Base-by-base conservation (phyloP, 1,284 basidiomycete species). In the Ceratobasidium sp. region DNA sequence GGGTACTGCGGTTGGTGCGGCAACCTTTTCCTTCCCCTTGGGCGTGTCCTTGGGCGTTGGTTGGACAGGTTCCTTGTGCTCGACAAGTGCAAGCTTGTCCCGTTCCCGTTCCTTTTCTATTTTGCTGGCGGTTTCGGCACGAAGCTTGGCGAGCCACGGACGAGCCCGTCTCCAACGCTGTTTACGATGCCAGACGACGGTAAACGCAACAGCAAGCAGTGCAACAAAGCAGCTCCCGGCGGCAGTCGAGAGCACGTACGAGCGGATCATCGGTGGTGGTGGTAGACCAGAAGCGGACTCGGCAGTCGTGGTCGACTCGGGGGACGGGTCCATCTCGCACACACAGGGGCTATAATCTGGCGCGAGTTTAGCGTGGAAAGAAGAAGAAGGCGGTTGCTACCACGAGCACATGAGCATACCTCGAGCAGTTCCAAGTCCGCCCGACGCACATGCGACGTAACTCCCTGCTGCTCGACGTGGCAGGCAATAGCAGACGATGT, bases 391-490 rank as follows among this genome's bases (percentile, higher is more conserved):
- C 30, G 36, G 64, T 69, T 69, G 52, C 64, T 28, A 57, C 26
- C 39, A 55, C 36, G 53, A 23, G 50, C 50, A 45, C 64, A 41
- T 18, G 41, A 48, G 26, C 43, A 1, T 14, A 45, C 46, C 30
- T 46, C 43, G 10, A 30, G 14, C 16, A 28, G 16, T 18, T 26
- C 12, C 39, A 41, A 41, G 16, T 48, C 30, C 32, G 46, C 5
- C 62, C 62, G 62, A 65, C 46, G 48, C 62, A 65, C 62, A 65
- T 50, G 62, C 62, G 62, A 65, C 46, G 45, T 65, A 48, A 34
- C 62, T 65, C 62, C 64, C 41, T n/a, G 21, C 26, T 28, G 43
- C n/a, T 55, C 57, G 57, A 59, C 52, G 52, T 55, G 52, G 52
- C 52, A 55, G 14, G 8, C 48, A n/a, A n/a, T n/a, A n/a, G n/a